Evolutionary conservation across 768 basidiomycete species (phyloP).

Genomic region (Suillus fuscotomentosus): DNA sequence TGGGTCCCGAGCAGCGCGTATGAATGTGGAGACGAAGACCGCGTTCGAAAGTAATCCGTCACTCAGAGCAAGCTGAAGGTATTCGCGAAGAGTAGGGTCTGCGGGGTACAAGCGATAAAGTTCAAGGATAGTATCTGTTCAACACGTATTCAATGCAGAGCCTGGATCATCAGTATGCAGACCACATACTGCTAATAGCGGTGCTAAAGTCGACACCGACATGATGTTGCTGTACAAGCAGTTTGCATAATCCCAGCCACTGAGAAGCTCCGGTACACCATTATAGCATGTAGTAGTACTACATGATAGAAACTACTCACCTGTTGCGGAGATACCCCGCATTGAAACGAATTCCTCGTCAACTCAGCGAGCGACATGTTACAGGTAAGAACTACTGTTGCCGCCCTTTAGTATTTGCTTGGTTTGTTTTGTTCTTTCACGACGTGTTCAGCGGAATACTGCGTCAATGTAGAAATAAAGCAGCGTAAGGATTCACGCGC

Average conservation of each 20-base stretch:
- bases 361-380: conserved; percentile 67
- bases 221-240: conserved; percentile 54
- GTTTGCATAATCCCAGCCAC: conserved; percentile 69
- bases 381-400: not conserved
- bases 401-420: not conserved
- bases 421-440: not conserved
- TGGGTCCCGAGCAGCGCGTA: conserved; percentile 63
- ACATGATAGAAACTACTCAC: conserved; percentile 35
- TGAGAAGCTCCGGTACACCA: conserved; percentile 24
- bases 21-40: conserved; percentile 62
- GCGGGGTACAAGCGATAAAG: conserved; percentile 69
- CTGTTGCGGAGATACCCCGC: conserved; percentile 62
- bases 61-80: conserved; percentile 59
- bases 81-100: conserved; percentile 65
- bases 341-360: conserved; percentile 73
- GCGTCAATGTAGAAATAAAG: not conserved
- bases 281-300: not conserved
- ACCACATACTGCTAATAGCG: conserved; percentile 55
- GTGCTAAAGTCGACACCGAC: conserved; percentile 42
- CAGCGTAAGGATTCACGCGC: not conserved
- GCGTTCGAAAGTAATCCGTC: conserved; percentile 55
- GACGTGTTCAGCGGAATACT: not conserved
- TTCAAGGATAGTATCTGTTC: conserved; percentile 64
- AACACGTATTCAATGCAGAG: conserved; percentile 4
- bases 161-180: not conserved